Base-by-base conservation (phyloP, 2,329 filamentous ascomycete species). In the Claviceps sp. region DNA sequence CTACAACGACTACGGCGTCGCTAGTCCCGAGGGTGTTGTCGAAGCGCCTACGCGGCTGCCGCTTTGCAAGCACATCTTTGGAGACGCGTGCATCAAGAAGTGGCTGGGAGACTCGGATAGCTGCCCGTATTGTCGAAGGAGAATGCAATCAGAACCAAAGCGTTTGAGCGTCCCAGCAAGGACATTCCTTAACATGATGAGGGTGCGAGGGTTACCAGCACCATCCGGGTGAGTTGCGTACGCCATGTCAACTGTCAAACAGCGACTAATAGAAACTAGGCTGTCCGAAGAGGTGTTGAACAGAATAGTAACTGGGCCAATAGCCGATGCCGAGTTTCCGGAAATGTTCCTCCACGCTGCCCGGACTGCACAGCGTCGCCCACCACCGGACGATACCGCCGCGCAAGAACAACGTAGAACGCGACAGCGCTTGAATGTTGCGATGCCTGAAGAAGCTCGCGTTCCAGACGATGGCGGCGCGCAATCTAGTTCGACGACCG, bases 101-200 rank as follows among this genome's bases (percentile, higher is more conserved):
- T 84, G 81, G 81, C 74, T 84, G 43, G 71, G 78, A 50, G 77
- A 82, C 46, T 77, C 77, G 1, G 74, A 81, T 57, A 81, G 71
- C 51, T 84, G 81, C 57, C 81, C 81, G 0, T 83, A 83, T 59
- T 84, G 81, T 62, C 75, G 81, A 26, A 74, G 79, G 55, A 80
- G 81, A 58, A 67, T 84, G 24, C 76, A 72, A 2, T 76, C 77
- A 2, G 75, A 81, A 53, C 59, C 61, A 7, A 66, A 62, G 51
- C 55, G 57, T 2, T 30, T 49, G 11, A 43, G 50, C 13, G 46
- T 49, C 11, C 59, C 62, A 6, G 53, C 59, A 1, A 56, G 63
- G 38, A 57, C 63, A 5, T 67, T 67, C 43, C 50, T 67, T 47
- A 62, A 59, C 47, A 56, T 67, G 50, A 64, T 67, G 56, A 61